Conservation (phyloP, 768 basidiomycete species). For the Exsudoporus frostii region DNA sequence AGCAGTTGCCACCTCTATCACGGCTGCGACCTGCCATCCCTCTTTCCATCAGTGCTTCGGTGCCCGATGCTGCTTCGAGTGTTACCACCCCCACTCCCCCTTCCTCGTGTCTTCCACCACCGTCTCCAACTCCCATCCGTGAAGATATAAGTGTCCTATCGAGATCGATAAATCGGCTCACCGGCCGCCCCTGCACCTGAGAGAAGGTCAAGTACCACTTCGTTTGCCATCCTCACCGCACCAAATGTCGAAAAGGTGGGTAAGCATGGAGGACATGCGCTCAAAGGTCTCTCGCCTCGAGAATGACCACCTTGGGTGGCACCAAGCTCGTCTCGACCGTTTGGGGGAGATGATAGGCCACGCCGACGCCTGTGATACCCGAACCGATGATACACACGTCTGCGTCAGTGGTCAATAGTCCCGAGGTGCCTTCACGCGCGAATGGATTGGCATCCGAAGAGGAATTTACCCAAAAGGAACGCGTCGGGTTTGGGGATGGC, state of each 20-base stretch:
- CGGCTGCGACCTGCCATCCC: no score
- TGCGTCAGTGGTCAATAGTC: no score
- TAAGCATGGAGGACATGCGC: conserved; percentile 28
- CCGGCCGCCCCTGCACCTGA: conserved; percentile 77
- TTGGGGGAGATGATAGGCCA: conserved; percentile 68
- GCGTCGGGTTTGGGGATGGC: conserved; percentile 63
- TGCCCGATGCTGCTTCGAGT: no score
- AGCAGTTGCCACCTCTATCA: no score
- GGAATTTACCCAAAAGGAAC: conserved; percentile 69
- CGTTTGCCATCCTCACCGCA: background rate
- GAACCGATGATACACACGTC: conserved; percentile 80
- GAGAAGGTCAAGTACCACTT: background rate
- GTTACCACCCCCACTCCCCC: no score
- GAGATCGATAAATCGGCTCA: conserved; percentile 21
- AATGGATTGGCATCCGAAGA: conserved; percentile 60
- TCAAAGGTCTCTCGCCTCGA: no score
- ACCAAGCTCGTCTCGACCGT: conserved; percentile 5
- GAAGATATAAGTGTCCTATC: no score
- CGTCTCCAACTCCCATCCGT: no score
- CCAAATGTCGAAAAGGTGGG: background rate
- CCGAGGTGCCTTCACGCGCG: conserved; percentile 62
- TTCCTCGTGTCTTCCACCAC: no score
- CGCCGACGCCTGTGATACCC: conserved; percentile 73
- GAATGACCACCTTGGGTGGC: conserved; percentile 48
- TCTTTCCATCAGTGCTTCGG: no score